These are phyloP conservation scores for Psilocybe azurescens DNA, from an alignment of 768 basidiomycete species.

Conservation along the genomic window DNA sequence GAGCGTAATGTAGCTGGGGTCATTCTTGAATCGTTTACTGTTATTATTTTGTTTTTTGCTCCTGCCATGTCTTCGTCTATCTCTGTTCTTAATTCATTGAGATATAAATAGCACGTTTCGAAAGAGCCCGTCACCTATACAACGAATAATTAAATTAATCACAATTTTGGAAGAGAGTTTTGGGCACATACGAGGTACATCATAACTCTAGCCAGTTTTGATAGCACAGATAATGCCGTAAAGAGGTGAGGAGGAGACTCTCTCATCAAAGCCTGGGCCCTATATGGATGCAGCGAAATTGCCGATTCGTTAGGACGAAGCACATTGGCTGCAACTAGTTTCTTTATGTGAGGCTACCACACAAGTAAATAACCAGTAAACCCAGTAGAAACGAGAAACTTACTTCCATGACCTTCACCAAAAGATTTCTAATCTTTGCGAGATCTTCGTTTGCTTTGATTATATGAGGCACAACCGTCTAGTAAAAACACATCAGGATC, in stretches of 20 bases:
- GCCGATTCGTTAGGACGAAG: slow-evolving; percentile 56
- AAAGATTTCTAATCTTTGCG: slow-evolving; percentile 63
- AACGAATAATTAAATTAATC: too few species aligned
- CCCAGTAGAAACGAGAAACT: slow-evolving; percentile 25
- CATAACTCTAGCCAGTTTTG: slow-evolving; percentile 78
- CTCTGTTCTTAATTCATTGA: slow-evolving; percentile 53
- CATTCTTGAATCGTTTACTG: slow-evolving; percentile 51
- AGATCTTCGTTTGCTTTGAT: slow-evolving; percentile 77
- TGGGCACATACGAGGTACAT: slow-evolving; percentile 73
- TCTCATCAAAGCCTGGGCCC: slow-evolving; percentile 48
- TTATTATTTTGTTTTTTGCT: slow-evolving; percentile 45
- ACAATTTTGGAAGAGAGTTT: too few species aligned
- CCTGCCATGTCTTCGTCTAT: slow-evolving; percentile 34
- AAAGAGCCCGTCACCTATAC: slow-evolving; percentile 82
- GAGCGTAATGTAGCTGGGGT: slow-evolving; percentile 66
- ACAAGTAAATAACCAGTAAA: slow-evolving; percentile 17
- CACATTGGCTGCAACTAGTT: slow-evolving; percentile 41
- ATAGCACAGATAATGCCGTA: slow-evolving; percentile 54
- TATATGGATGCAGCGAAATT: slow-evolving; percentile 69
- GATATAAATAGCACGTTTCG: slow-evolving; percentile 72
- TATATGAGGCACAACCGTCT: slow-evolving; percentile 81
- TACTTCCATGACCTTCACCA: slow-evolving; percentile 80
- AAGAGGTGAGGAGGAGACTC: slow-evolving; percentile 55
- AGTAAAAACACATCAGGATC: slow-evolving; percentile 7
- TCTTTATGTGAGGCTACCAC: slow-evolving; percentile 34